These are phyloP conservation scores for Vinca major DNA, from an alignment of 305 asterid genomes.

Conservation along the genomic window DNA sequence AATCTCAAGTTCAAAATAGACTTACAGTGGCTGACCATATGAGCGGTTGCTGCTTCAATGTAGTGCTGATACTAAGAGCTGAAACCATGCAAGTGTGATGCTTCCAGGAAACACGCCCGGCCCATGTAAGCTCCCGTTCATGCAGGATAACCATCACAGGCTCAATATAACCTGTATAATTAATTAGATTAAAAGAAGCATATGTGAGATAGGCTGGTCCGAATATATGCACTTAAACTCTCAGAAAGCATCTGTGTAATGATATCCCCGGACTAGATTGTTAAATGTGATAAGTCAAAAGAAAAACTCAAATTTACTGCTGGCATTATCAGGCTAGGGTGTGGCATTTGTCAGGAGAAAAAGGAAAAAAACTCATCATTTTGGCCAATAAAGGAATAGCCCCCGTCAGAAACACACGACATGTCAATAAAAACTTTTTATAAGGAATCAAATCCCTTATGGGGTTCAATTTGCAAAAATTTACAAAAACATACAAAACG, in stretches of 20 bases:
- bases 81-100: conserved; percentile 86
- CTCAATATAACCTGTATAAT: conserved; percentile 77
- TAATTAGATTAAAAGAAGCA: neutral
- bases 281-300: neutral
- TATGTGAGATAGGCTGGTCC: neutral
- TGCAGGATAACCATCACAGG: conserved; percentile 96
- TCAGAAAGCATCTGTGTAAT: neutral
- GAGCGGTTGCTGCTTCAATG: conserved; percentile 87
- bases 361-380: neutral
- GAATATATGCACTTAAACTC: neutral
- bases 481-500: neutral
- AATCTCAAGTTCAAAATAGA: conserved; percentile 12
- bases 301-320: neutral
- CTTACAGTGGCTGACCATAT: conserved; percentile 92
- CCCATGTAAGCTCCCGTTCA: conserved; percentile 94
- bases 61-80: conserved; percentile 92
- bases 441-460: neutral
- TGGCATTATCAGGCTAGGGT: neutral
- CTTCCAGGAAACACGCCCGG: conserved; percentile 89
- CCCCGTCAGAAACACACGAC: neutral
- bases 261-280: neutral
- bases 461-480: neutral
- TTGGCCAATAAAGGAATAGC: neutral
- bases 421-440: neutral
- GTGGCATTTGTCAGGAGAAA: neutral